Evolutionary conservation across 768 basidiomycete genomes (phyloP), one percentile per base, ranked within the genome.

Genomic region (Plicaturopsis crispa): DNA sequence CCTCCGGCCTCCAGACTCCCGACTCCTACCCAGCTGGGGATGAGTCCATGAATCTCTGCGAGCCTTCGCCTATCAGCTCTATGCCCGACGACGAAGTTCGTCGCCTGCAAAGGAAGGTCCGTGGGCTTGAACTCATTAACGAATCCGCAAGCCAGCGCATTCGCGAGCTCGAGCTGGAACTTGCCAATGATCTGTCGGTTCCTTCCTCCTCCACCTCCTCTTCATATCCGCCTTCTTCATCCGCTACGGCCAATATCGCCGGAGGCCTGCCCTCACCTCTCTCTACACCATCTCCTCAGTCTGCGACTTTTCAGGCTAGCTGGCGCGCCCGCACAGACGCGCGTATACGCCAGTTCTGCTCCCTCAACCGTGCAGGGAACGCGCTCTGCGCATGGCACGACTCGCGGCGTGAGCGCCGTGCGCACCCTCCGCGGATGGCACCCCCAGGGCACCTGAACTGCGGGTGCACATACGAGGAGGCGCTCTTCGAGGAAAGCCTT

Each of bases 301-400:
- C 69, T 10, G 49, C 72, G 12, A 48, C 65, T 14, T 80, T 83
- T 62, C 69, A 77, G 33, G 60, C 66, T 20, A 68, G 75, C 3
- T 89, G 87, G 87, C 72, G 70, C 34, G 65, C 69, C 6, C 81
- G 87, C 41, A 89, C 84, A 1, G 79, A 84, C 16, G 74, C 80
- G 4, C 82, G 88, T 24, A 63, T 67, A 46, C 75, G 75, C 39
- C 66, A 75, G 31, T 83, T 80, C 60, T 91, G 87, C 56, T 83
- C 86, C 3, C 66, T 85, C 21, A 90, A 91, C 58, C 77, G 88
- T 36, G 87, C 87, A 0, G 88, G 88, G 22, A 91, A 91, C 48
- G 86, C 87, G 1, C 72, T 90, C 24, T 90, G 87, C 55, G 80
- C 88, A 3, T 91, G 87, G 87, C 87, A 91, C 51, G 88, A 91